These are phyloP conservation scores for Eurotiales sp. DNA, from an alignment of 2,329 filamentous ascomycete genomes.

Conservation along the genomic window DNA sequence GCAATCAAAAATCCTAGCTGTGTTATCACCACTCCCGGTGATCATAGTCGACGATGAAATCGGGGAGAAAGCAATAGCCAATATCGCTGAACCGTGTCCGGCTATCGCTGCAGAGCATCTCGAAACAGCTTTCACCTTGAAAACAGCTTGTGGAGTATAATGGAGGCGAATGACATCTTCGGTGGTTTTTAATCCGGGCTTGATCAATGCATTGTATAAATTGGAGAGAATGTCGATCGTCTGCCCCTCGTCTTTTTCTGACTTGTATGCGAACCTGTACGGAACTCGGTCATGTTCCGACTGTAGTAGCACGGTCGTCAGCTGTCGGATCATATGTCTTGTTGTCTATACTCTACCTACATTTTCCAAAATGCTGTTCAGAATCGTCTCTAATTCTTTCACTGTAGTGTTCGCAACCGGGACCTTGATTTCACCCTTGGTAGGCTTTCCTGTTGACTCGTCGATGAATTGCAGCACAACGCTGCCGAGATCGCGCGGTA, in stretches of 20 bases:
- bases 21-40: slow-evolving; percentile 86
- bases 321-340: not conserved
- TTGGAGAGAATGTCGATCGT: slow-evolving; percentile 45
- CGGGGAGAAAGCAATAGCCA: slow-evolving; percentile 82
- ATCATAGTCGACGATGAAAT: slow-evolving; percentile 71
- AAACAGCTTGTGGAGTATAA: slow-evolving; percentile 82
- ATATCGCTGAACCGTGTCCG: slow-evolving; percentile 87
- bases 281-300: slow-evolving; percentile 61
- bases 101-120: slow-evolving; percentile 83
- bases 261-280: slow-evolving; percentile 62
- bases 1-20: slow-evolving; percentile 89
- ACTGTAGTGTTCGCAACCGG: slow-evolving; percentile 80
- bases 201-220: slow-evolving; percentile 50
- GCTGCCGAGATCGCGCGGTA: slow-evolving; percentile 67
- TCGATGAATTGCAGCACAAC: slow-evolving; percentile 87
- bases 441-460: slow-evolving; percentile 65
- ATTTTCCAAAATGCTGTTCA: slow-evolving; percentile 79
- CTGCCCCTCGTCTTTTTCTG: slow-evolving; percentile 31
- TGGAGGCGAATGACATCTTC: slow-evolving; percentile 62
- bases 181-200: slow-evolving; percentile 51
- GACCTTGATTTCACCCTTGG: slow-evolving; percentile 68
- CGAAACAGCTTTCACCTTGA: slow-evolving; percentile 87
- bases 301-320: slow-evolving; percentile 23
- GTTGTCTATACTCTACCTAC: slow-evolving; percentile 45
- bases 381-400: slow-evolving; percentile 80